phyloP scores from a whole-genome alignment of 2,329 filamentous ascomycete species.

The Arthroderma uncinatum region DNA sequence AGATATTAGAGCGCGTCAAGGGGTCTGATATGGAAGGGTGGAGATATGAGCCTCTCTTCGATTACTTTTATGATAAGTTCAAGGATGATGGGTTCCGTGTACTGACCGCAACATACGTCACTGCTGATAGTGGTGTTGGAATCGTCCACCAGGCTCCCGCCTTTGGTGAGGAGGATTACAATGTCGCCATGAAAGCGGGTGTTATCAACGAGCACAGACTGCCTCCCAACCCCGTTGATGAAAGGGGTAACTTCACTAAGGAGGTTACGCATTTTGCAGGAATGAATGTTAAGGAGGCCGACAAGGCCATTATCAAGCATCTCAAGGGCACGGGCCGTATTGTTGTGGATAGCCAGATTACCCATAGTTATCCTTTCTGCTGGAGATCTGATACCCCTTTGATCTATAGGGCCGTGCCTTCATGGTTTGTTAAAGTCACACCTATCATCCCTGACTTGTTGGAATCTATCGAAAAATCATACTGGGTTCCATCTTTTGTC shows the following conservation, averaged over 20 bases:
- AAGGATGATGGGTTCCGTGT: conserved; percentile 75
- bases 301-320: conserved; percentile 85
- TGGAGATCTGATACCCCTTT: conserved; percentile 89
- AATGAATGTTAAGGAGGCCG: conserved; percentile 80
- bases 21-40: conserved; percentile 78
- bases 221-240: conserved; percentile 87
- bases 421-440: conserved; percentile 87
- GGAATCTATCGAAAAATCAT: conserved; percentile 75
- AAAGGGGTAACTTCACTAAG: conserved; percentile 65
- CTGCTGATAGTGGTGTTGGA: conserved; percentile 78
- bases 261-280: conserved; percentile 72
- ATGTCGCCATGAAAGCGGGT: conserved; percentile 62
- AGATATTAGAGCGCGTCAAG: conserved; percentile 65
- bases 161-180: conserved; percentile 94
- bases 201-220: conserved; percentile 64
- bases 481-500: conserved; percentile 84
- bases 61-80: conserved; percentile 83
- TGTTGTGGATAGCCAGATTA: conserved; percentile 75
- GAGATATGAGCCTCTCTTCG: conserved; percentile 80
- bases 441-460: conserved; percentile 78
- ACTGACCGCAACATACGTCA: conserved; percentile 75
- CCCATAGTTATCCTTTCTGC: conserved; percentile 88
- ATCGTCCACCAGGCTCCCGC: conserved; percentile 90
- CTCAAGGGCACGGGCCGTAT: conserved; percentile 66
- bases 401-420: conserved; percentile 82